Percentiles rank a stretch among this genome's conserved stretches.
These are phyloP conservation scores for Daldinia grandis DNA, from an alignment of 495 filamentous ascomycete genomes.

Conservation along the genomic window DNA sequence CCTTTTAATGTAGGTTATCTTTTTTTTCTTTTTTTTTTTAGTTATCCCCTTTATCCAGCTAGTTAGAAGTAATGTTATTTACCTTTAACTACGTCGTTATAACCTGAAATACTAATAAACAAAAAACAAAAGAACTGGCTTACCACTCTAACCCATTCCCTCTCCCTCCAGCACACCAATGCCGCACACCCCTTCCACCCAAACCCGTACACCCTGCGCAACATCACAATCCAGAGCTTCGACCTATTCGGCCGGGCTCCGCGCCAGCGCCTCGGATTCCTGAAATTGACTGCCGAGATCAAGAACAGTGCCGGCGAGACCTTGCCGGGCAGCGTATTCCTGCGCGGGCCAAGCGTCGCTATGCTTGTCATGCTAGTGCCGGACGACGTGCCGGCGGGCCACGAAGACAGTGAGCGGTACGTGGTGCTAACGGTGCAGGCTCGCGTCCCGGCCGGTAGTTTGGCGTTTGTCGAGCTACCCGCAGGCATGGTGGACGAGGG, in stretches of 20 bases:
- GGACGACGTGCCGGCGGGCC: conserved; percentile 61
- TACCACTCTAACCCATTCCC: conserved; percentile 68
- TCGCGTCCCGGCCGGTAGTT: conserved; percentile 77
- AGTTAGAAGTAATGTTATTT: too few species aligned
- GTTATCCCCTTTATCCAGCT: too few species aligned
- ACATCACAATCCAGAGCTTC: conserved; percentile 75
- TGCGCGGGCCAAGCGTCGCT: conserved; percentile 81
- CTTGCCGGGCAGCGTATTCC: conserved; percentile 80
- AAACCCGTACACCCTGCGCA: conserved; percentile 73
- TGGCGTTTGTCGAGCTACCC: conserved; percentile 81
- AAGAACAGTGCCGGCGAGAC: conserved; percentile 68
- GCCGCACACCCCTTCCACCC: conserved; percentile 73
- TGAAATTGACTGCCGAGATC: conserved; percentile 76
- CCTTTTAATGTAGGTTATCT: conserved; percentile 65
- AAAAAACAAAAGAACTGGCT: conserved; percentile 66
- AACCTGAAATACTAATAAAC: neutral
- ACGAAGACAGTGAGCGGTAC: conserved; percentile 64
- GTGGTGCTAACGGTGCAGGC: conserved; percentile 85
- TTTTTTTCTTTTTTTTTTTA: neutral
- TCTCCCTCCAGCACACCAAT: conserved; percentile 65
- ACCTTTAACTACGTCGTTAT: conserved; percentile 5
- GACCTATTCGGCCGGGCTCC: conserved; percentile 70
- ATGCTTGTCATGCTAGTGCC: conserved; percentile 84
- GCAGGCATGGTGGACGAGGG: conserved; percentile 89
- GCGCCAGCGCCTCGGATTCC: conserved; percentile 69